Evolutionary conservation across 2,329 filamentous ascomycete species (phyloP), one percentile per base, ranked within the genome.

Genomic region (Claviceps paspali): DNA sequence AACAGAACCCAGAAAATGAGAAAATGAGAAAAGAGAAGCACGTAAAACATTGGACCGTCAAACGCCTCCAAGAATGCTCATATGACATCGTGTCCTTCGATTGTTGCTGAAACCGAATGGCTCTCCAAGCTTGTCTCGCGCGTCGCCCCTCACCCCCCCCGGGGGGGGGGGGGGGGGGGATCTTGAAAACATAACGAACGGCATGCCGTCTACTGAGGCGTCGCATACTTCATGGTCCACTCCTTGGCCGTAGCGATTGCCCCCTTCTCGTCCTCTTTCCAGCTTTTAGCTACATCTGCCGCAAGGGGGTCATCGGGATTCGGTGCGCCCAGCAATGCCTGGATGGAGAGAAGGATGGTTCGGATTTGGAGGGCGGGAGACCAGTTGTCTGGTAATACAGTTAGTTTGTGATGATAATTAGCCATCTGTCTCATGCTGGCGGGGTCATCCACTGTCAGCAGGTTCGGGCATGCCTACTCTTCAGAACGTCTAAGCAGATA

Each of bases 281-380:
- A 98, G 54, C 81, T 79, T 67, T 96, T 92, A 26, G 91, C 91
- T 29, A 98, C 91, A 47, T 98, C 88, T 54, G 94, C 92, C 35
- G 91, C 92, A 29, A 98, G 75, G n/a, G 91, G 92, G 54, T 98
- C 91, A 53, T 98, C 91, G 22, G 92, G 91, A 61, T 98, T 98
- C 11, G 91, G 91, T 5, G 91, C 88, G 31, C 91, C 91, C 11
- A 98, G 77, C 18, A 98, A 73, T 35, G 91, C 91, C 61, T 98
- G 92, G 56, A 98, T 98, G 8, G 88, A 96, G 38, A 98, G 77
- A n/a, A 98, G 76, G 48, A 98, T 98, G 6, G 91, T 98, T 45
- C 91, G 80, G 56, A 98, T 98, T 62, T 98, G 91, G 23, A 98
- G 74, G 11, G 92, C 91, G 5, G 91, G 91, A 17, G 88, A 96